These are phyloP conservation scores for Candida ascalaphidarum DNA, from an alignment of 805 yeast species.

Conservation along the genomic window DNA sequence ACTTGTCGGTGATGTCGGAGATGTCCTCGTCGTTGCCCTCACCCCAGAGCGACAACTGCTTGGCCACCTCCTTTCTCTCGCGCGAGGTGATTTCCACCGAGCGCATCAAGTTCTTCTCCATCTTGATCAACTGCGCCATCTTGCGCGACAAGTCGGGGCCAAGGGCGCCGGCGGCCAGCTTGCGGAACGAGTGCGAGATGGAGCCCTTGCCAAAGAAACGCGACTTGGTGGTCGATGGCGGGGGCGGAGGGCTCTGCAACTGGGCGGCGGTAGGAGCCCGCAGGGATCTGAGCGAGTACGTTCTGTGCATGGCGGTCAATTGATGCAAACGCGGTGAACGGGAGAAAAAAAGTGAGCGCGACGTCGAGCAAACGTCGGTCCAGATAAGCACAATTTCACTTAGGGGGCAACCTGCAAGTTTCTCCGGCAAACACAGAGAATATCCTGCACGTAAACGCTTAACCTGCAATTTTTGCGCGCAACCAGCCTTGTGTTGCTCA, in stretches of 20 bases:
- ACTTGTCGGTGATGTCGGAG: constrained; percentile 92
- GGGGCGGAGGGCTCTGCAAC: constrained; percentile 74
- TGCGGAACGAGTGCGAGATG: constrained; percentile 63
- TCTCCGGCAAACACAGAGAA: too few species aligned
- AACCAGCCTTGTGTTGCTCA: too few species aligned
- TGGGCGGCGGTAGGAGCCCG: constrained; percentile 83
- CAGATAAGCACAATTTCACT: too few species aligned
- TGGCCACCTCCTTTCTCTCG: constrained; percentile 94
- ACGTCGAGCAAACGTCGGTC: too few species aligned
- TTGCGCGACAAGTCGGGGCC: constrained; percentile 95
- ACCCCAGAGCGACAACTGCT: constrained; percentile 97
- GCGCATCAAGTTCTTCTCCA: constrained; percentile 94
- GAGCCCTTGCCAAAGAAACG: constrained; percentile 72
- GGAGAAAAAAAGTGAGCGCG: too few species aligned
- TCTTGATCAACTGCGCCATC: constrained; percentile 84
- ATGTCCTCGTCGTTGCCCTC: constrained; percentile 97
- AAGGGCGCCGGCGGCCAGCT: constrained; percentile 79
- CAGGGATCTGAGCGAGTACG: constrained; percentile 68
- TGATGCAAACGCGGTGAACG: not conserved
- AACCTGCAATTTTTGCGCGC: too few species aligned
- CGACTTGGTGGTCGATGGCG: constrained; percentile 64
- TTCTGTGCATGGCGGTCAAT: constrained; percentile 60
- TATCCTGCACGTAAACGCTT: too few species aligned
- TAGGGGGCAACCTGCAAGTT: too few species aligned
- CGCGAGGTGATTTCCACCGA: constrained; percentile 86